These are phyloP conservation scores for Herpetospermum pedunculosum DNA, from an alignment of 306 rosid species.

Conservation along the genomic window DNA sequence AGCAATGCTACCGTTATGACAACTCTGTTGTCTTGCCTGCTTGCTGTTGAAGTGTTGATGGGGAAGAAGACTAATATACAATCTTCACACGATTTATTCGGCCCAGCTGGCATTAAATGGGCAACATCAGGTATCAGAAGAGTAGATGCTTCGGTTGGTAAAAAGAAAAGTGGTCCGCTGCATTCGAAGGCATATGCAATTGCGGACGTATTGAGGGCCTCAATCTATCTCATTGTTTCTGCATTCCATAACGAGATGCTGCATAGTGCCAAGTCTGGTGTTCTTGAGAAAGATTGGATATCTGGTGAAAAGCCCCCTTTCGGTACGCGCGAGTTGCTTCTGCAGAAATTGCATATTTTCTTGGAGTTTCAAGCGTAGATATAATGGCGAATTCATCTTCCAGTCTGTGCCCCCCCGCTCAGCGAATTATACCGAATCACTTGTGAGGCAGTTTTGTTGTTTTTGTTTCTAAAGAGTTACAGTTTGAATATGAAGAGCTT, in stretches of 20 bases:
- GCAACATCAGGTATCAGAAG: constrained; percentile 50
- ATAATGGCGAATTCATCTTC: background rate
- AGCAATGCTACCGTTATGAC: constrained; percentile 70
- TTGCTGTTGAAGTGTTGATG: constrained; percentile 76
- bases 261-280: constrained; percentile 59
- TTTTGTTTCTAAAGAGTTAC: background rate
- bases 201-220: constrained; percentile 67
- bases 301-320: constrained; percentile 34
- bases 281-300: constrained; percentile 84
- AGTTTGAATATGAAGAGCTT: background rate
- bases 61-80: constrained; percentile 78
- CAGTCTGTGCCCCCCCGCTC: background rate
- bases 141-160: constrained; percentile 34
- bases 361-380: constrained; percentile 54
- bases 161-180: constrained; percentile 48
- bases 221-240: constrained; percentile 69
- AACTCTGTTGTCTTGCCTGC: constrained; percentile 72
- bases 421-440: background rate
- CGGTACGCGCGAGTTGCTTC: constrained; percentile 52
- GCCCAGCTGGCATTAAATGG: constrained; percentile 77
- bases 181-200: constrained; percentile 73
- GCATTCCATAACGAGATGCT: constrained; percentile 74
- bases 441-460: constrained; percentile 2
- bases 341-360: constrained; percentile 58
- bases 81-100: constrained; percentile 46